Evolutionary conservation across 768 basidiomycete species (phyloP), one percentile per base, ranked within the genome.

Genomic region (Leccinellum albellum): DNA sequence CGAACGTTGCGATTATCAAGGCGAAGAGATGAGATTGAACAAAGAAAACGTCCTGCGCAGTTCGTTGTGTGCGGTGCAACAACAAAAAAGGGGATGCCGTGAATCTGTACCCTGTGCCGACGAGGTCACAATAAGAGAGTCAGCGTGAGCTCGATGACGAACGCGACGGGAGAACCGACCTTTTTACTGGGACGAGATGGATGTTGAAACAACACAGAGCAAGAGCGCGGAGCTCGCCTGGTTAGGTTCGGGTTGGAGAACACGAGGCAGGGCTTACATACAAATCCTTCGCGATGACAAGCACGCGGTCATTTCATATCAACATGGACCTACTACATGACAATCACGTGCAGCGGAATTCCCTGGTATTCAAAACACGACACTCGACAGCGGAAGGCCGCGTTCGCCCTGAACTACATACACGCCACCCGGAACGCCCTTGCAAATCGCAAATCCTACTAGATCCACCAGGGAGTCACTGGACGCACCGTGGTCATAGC

Each of bases 211-310:
- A 57, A 61, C 60, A 20, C 62, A 67, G 56, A 57, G 59, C 56
- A 58, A 59, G 59, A 60, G 55, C 59, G 47, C 61, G 64, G 59
- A 70, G 54, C 51, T 61, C 54, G 61, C 63, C 51, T 63, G 52
- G 63, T 67, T 70, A 61, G 50, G 56, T 67, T 70, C 62, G 50
- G 56, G 54, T 65, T 61, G 59, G 58, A 55, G 47, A 35, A 62
- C 70, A 71, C 69, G 70, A 67, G 69, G 70, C 62, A 50, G 44
- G n/a, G 65, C 67, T 69, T 68, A 68, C 65, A 68, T 64, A 67
- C 58, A 47, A 37, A 17, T 32, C 46, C 32, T 14, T 45, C 29
- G 29, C 29, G 10, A 10, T 29, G 29, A 29, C 15, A 28, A 28
- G 7, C 28, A 28, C 28, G 28, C 28, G 28, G 28, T 28, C 28